Evolutionary conservation across 495 filamentous ascomycete genomes (phyloP), one percentile per base, ranked within the genome.

Genomic region (Coniosporium apollinis): DNA sequence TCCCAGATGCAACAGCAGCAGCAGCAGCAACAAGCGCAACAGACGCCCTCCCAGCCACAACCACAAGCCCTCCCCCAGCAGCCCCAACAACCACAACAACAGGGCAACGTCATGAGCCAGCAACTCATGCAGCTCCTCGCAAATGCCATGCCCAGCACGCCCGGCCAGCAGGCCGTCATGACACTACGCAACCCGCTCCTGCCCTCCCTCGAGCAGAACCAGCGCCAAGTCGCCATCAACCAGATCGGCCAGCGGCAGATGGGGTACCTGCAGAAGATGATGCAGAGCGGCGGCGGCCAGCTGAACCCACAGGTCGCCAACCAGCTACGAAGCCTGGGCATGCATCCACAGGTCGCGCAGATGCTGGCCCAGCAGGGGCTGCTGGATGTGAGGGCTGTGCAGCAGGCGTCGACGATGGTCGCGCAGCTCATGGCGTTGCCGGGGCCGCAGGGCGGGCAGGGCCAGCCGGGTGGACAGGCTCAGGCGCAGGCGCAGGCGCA

Each of bases 1-100:
- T 33, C 25, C 3, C 24, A 45, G 28, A 24, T 41, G 28, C 36
- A 37, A 30, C 30, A 39, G 26, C 22, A 30, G 26, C 31, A 38
- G 39, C 28, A 28, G 28, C 17, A 32, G 10, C 28, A 31, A 22
- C 28, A 32, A 21, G n/a, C n/a, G 22, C n/a, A 19, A 13, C n/a
- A n/a, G n/a, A n/a, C n/a, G n/a, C n/a, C n/a, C 24, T 26, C 24
- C 7, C 7, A 8, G 24, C 8, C 24, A 26, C 17, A 32, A 1
- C 3, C 30, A 32, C 11, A 8, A 16, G 15, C 8, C 9, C 2
- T 16, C 30, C 1, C 30, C 30, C 11, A 1, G 15, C n/a, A 9
- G 7, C 24, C 13, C 24, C 24, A 13, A 26, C 24, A 26, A 7
- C 24, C 24, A 26, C 24, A 26, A 26, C 24, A 26, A 13, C 24